A percentile compares a stretch with the other conserved stretches of the same genome.
phyloP scores from a whole-genome alignment of 2,329 filamentous ascomycete species.

The Neocatenulostroma microsporum region DNA sequence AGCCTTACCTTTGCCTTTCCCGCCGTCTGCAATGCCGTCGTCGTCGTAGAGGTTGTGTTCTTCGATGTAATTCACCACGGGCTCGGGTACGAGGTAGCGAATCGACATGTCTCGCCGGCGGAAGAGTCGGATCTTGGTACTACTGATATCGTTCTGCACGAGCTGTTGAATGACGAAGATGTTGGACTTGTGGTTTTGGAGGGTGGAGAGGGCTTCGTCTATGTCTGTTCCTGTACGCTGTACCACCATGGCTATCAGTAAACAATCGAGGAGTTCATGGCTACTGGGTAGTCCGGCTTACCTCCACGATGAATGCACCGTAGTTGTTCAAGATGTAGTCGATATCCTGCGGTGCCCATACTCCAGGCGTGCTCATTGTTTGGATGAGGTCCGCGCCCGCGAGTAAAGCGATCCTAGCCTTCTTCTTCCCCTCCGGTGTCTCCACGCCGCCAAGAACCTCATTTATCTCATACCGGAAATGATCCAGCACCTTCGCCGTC shows the following conservation, averaged over 20 bases:
- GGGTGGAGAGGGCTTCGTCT: conserved; percentile 72
- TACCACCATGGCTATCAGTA: conserved; percentile 64
- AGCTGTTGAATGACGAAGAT: conserved; percentile 83
- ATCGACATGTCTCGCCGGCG: conserved; percentile 74
- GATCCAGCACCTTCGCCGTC: conserved; percentile 81
- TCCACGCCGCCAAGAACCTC: conserved; percentile 65
- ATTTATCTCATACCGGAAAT: conserved; percentile 88
- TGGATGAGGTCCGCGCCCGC: conserved; percentile 56
- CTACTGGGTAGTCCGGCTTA: no score
- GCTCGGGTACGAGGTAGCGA: conserved; percentile 64
- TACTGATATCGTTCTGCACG: conserved; percentile 78
- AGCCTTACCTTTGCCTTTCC: conserved; percentile 23
- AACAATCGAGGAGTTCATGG: neutral
- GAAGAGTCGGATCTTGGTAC: conserved; percentile 73
- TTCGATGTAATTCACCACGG: conserved; percentile 54
- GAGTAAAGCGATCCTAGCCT: conserved; percentile 68
- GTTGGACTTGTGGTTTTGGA: conserved; percentile 77
- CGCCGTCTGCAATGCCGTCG: conserved; percentile 24
- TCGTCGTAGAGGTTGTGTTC: conserved; percentile 31
- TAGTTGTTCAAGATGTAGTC: conserved; percentile 80
- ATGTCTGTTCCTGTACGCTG: conserved; percentile 80
- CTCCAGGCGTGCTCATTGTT: conserved; percentile 46
- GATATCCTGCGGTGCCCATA: conserved; percentile 80
- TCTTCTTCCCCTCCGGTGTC: conserved; percentile 59
- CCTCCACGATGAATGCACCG: conserved; percentile 67